These are phyloP conservation scores for Fraxinus paxiana DNA, from an alignment of 305 asterid genomes.

Conservation along the genomic window DNA sequence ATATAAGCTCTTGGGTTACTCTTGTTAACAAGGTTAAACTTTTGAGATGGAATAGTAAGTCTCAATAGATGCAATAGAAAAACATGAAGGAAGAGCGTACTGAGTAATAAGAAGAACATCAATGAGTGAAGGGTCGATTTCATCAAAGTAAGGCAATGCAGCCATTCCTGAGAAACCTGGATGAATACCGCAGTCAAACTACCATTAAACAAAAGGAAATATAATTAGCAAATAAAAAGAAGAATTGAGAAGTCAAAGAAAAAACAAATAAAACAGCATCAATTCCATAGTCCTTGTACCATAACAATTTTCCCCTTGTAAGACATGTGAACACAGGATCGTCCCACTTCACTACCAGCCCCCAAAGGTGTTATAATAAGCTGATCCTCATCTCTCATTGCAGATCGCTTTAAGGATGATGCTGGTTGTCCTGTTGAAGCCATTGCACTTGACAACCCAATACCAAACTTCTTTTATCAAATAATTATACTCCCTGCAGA, in stretches of 20 bases:
- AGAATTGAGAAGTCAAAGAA: not conserved
- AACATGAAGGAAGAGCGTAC: constrained; percentile 36
- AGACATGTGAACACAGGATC: constrained; percentile 87
- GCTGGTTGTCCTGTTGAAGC: constrained; percentile 57
- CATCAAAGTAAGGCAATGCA: constrained; percentile 93
- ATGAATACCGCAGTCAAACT: constrained; percentile 98
- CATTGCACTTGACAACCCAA: constrained; percentile 30
- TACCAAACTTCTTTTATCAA: constrained; percentile 9
- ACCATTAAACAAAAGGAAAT: constrained; percentile 15
- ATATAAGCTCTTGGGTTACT: not conserved
- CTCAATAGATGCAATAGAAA: not conserved
- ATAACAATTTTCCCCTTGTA: constrained; percentile 79
- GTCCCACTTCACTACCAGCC: constrained; percentile 95
- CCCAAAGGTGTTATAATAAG: constrained; percentile 85
- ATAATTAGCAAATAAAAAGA: not conserved
- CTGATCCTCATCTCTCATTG: constrained; percentile 72
- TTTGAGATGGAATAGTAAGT: not conserved
- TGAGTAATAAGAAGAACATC: constrained; percentile 93
- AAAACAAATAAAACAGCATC: not conserved
- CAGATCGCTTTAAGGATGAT: constrained; percentile 47
- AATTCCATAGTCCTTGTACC: constrained; percentile 36
- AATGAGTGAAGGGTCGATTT: constrained; percentile 75
- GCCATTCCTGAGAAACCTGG: constrained; percentile 95
- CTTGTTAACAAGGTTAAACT: not conserved
- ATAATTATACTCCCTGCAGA: not conserved